These are phyloP conservation scores for Kazachstania bromeliacearum DNA, from an alignment of 805 yeast genomes.

Conservation along the genomic window DNA sequence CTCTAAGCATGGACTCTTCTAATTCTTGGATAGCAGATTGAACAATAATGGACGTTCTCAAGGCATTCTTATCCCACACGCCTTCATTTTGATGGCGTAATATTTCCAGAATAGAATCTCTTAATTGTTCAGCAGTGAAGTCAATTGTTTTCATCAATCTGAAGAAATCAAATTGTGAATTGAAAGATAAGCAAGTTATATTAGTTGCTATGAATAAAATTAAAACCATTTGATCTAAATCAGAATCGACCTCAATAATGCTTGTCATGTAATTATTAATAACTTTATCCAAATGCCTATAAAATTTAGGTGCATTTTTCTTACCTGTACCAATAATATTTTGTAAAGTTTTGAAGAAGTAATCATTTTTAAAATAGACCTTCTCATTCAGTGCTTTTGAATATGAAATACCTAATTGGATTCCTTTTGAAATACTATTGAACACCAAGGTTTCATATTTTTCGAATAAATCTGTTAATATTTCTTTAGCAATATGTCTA, in stretches of 20 bases:
- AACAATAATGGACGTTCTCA: slow-evolving; percentile 5
- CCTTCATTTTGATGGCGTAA: neutral
- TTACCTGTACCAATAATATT: slow-evolving; percentile 11
- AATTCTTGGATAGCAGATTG: slow-evolving; percentile 11
- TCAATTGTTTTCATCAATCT: slow-evolving; percentile 14
- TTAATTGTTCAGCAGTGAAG: slow-evolving; percentile 17
- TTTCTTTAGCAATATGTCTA: slow-evolving; percentile 38
- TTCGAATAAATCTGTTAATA: slow-evolving; percentile 48
- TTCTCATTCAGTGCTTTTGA: slow-evolving; percentile 6
- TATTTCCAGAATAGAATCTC: slow-evolving; percentile 17
- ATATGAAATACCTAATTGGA: slow-evolving; percentile 44
- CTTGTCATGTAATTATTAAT: slow-evolving; percentile 8
- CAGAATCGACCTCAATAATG: slow-evolving; percentile 6
- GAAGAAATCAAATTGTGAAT: slow-evolving; percentile 17
- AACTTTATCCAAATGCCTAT: slow-evolving; percentile 10
- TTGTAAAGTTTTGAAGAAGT: slow-evolving; percentile 14
- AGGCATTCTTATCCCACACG: neutral
- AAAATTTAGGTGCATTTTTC: slow-evolving; percentile 13
- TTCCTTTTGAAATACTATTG: slow-evolving; percentile 52
- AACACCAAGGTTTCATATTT: slow-evolving; percentile 68
- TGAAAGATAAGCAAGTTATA: slow-evolving; percentile 13
- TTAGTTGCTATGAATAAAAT: slow-evolving; percentile 19
- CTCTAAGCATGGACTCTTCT: slow-evolving; percentile 6
- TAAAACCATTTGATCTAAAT: slow-evolving; percentile 7
- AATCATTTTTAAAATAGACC: slow-evolving; percentile 8